These are phyloP conservation scores for Amylostereum areolatum DNA, from an alignment of 1,284 basidiomycete species.

Conservation along the genomic window DNA sequence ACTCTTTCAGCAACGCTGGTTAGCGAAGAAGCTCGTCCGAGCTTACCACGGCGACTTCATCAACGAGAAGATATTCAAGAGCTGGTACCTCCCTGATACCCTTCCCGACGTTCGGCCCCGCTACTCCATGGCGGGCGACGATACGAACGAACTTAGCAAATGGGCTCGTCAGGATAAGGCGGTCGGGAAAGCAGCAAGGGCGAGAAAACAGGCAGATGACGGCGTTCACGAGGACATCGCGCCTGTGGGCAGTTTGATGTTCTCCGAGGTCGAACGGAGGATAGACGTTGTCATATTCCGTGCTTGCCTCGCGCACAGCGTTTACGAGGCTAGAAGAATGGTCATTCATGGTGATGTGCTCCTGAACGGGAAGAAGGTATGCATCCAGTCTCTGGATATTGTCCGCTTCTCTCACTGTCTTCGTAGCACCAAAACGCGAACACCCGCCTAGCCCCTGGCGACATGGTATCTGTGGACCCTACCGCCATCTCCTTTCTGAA, in stretches of 20 bases:
- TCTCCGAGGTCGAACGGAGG: conserved; percentile 87
- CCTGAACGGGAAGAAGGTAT: conserved; percentile 86
- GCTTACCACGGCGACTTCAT: conserved; percentile 97
- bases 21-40: conserved; percentile 83
- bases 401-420: neutral
- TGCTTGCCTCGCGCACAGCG: conserved; percentile 84
- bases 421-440: conserved; percentile 79
- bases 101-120: conserved; percentile 82
- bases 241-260: conserved; percentile 89
- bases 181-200: conserved; percentile 46
- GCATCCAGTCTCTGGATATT: conserved; percentile 18
- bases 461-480: conserved; percentile 90
- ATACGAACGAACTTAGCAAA: conserved; percentile 34
- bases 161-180: conserved; percentile 26
- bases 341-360: conserved; percentile 86
- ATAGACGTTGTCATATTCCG: conserved; percentile 92
- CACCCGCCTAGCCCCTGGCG: conserved; percentile 88
- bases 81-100: conserved; percentile 87
- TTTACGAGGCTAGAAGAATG: conserved; percentile 84
- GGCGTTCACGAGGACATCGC: conserved; percentile 53
- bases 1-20: conserved; percentile 92
- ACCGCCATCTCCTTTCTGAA: conserved; percentile 71
- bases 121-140: conserved; percentile 31
- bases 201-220: conserved; percentile 41
- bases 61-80: conserved; percentile 89